Conservation (phyloP, 169 alveolate species). For the Neospora caninum region DNA sequence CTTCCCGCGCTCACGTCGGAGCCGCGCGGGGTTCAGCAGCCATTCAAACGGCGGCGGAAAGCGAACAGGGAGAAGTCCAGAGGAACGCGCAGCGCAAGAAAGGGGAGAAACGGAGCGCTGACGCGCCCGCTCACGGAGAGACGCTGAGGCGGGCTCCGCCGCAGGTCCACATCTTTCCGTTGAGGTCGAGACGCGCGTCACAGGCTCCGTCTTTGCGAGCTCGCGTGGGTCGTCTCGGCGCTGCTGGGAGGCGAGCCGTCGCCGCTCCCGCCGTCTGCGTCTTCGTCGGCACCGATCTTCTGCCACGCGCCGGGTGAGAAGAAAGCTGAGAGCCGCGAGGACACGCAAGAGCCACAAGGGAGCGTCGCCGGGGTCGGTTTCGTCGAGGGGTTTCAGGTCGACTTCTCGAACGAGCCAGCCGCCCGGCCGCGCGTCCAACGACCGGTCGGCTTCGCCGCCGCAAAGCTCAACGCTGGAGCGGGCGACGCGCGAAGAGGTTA, state of each 20-base stretch:
- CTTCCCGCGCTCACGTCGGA: neutral
- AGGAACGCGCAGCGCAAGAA: no score
- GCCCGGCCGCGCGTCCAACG: neutral
- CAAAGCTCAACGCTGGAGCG: neutral
- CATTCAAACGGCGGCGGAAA: slow-evolving; percentile 5
- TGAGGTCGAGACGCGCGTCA: no score
- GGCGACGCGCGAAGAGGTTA: neutral
- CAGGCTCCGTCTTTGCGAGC: no score
- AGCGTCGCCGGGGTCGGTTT: neutral
- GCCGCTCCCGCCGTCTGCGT: neutral
- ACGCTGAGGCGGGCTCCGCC: no score
- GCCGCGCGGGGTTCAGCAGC: neutral
- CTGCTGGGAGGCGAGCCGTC: neutral
- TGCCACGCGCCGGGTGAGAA: neutral
- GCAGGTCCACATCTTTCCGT: no score
- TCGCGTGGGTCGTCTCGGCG: neutral
- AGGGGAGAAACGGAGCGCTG: no score
- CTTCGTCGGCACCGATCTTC: neutral
- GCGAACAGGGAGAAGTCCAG: neutral
- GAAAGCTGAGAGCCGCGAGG: slow-evolving; percentile 19
- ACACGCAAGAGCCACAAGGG: slow-evolving; percentile 55
- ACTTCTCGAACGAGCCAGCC: neutral
- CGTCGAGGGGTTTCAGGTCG: neutral
- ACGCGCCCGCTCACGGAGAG: no score
- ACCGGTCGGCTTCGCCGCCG: neutral